Evolutionary conservation across 495 filamentous ascomycete genomes (phyloP), one percentile per base, ranked within the genome.

Genomic region (Penicillium angulare): DNA sequence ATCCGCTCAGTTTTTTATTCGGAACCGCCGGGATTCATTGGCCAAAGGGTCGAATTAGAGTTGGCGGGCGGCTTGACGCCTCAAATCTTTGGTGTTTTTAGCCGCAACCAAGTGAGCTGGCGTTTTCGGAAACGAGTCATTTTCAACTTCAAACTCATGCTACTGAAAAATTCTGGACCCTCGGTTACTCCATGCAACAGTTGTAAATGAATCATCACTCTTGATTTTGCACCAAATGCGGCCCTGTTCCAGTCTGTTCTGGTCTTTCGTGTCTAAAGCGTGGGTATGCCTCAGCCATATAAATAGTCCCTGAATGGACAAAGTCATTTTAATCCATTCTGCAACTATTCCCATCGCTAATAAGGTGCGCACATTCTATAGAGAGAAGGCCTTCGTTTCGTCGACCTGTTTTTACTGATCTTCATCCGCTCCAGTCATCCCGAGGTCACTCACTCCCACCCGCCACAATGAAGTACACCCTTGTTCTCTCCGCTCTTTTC

Each of bases 401-500:
- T 12, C 13, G 27, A 31, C 27, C 2, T 2, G 27, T 6, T 31
- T 31, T n/a, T n/a, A n/a, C n/a, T n/a, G n/a, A n/a, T n/a, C n/a
- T n/a, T n/a, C n/a, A n/a, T n/a, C n/a, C n/a, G 27, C 5, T 6
- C 27, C 13, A 31, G 27, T 12, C 2, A 31, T 31, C 27, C 27
- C 8, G 13, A 31, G n/a, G n/a, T n/a, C 13, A 31, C 8, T 12
- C 2, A 31, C 13, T 12, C 27, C 8, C 8, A 31, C 21, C 22
- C 31, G 40, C 15, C 23, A 45, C 12, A 13, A 52, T 52, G 49
- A 52, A 52, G 49, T 52, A 45, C 32, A 24, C 29, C 3, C 1
- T 45, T 20, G 40, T 41, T 36, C 26, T 20, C 49, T 36, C 49
- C 15, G 32, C 41, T 22, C 40, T 52, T n/a, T 38, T 52, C 31